Base-by-base conservation (phyloP, 257 asterid species). In the Capsicum pubescens region DNA sequence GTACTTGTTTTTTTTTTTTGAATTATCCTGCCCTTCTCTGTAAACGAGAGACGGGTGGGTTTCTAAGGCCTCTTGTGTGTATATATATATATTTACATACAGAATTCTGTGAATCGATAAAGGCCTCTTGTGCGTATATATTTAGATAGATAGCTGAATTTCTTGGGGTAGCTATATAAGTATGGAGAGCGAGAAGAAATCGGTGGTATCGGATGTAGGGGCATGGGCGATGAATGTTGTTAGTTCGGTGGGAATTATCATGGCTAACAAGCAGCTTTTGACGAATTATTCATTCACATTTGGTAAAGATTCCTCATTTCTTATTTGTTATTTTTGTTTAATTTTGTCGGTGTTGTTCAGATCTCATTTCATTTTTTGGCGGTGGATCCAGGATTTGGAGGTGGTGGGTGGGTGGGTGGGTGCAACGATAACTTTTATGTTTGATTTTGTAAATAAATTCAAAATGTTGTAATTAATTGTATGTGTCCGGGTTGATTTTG, bases 201-300 rank as follows among this genome's bases (percentile, higher is more conserved):
- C 87, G 16, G 69, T 96, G 17, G 97, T 95, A 52, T 95, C 99
- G 11, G 95, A 95, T 87, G 91, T 93, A 57, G 98, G 99, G 17
- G 99, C 99, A 74, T 95, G 99, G 99, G 99, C 93, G 48, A 95
- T 95, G 99, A 95, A 95, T 84, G 95, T 95, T 13, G 76, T 95
- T 85, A 95, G 99, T 72, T 95, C 99, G 6, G 99, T 95, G 15
- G 99, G 99, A 60, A 93, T 95, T 85, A 95, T 95, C 83, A 92
- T 95, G 97, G 99, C 98, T 3, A 95, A 95, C 83, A 95, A 95
- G 93, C 97, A 95, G 83, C 98, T 95, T 84, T 94, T 95, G 99
- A 94, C 99, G 36, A 85, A 59, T 55, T 95, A 92, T 76, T 90
- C 94, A 82, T 95, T 95, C 90, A 90, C 86, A 83, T 95, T 94